Percentiles rank a stretch among this genome's conserved stretches.
phyloP scores from a whole-genome alignment of 176 grass and related monocot genomes.

The Lolium rigidum region DNA sequence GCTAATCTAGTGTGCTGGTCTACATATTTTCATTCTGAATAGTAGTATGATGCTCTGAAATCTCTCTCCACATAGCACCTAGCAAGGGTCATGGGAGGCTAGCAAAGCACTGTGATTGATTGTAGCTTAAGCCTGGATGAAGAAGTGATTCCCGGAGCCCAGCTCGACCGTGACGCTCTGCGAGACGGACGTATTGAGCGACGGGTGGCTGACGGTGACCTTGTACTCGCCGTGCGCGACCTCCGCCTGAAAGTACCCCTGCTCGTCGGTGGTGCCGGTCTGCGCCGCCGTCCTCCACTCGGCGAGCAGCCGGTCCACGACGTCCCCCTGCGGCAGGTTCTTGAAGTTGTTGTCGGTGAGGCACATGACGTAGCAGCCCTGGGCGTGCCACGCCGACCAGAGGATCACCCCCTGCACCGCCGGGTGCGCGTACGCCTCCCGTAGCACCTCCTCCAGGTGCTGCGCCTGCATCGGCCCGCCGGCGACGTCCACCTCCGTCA shows the following conservation, averaged over 20 bases:
- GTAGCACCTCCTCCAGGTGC: slow-evolving; percentile 75
- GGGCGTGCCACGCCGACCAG: slow-evolving; percentile 71
- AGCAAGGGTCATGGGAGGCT: neutral
- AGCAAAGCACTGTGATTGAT: neutral
- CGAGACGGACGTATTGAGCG: slow-evolving; percentile 48
- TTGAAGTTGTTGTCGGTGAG: slow-evolving; percentile 82
- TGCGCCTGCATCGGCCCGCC: slow-evolving; percentile 45
- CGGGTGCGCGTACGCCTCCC: slow-evolving; percentile 91
- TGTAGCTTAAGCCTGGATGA: slow-evolving; percentile 50
- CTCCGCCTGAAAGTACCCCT: slow-evolving; percentile 59
- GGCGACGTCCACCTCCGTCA: slow-evolving; percentile 82
- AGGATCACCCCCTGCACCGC: slow-evolving; percentile 87
- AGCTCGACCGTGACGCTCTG: slow-evolving; percentile 66
- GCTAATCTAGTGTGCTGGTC: slow-evolving; percentile 33
- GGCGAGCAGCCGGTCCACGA: slow-evolving; percentile 73
- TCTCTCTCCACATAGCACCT: neutral
- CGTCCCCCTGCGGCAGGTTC: slow-evolving; percentile 70
- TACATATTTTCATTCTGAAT: slow-evolving; percentile 5
- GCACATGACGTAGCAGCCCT: slow-evolving; percentile 86
- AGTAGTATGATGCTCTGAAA: slow-evolving; percentile 5
- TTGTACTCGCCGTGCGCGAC: slow-evolving; percentile 73
- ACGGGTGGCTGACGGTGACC: slow-evolving; percentile 63
- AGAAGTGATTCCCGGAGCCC: slow-evolving; percentile 38
- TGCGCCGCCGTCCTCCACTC: slow-evolving; percentile 60
- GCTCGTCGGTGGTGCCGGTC: slow-evolving; percentile 47